Evolutionary conservation across 2,329 filamentous ascomycete genomes (phyloP).

Genomic region (Colletotrichum australisinense): DNA sequence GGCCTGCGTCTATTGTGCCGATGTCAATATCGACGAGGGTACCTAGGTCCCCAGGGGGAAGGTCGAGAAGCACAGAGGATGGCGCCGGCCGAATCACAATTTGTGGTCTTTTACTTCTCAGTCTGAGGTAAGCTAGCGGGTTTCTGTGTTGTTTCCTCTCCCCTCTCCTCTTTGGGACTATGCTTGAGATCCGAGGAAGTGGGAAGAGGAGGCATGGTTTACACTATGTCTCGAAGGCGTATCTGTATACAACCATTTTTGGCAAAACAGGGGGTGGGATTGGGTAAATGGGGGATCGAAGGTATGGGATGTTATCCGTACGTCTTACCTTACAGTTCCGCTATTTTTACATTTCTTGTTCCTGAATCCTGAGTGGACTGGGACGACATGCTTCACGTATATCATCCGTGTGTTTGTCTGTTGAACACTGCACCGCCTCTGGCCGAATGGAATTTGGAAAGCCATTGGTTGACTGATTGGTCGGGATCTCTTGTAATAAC

Average conservation of each 20-base stretch:
- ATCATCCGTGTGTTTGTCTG: neutral
- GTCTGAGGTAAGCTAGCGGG: neutral
- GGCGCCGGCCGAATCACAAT: neutral
- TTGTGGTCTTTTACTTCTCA: neutral
- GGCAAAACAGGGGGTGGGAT: neutral
- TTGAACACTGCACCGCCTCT: neutral
- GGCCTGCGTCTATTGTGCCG: conserved; percentile 8
- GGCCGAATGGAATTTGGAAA: neutral
- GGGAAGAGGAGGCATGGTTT: neutral
- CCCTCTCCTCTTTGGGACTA: neutral
- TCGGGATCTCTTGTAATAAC: neutral
- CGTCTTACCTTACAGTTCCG: neutral
- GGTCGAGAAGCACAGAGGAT: too few species aligned
- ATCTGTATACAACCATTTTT: neutral
- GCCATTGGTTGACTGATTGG: neutral
- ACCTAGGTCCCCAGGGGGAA: too few species aligned
- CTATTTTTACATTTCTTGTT: neutral
- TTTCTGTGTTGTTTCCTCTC: conserved; percentile 1
- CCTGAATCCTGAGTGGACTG: neutral
- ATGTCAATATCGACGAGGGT: neutral
- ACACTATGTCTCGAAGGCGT: neutral
- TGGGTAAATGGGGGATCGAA: neutral
- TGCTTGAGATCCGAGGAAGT: too few species aligned
- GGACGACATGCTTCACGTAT: neutral
- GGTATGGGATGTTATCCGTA: neutral